Base-by-base conservation (phyloP, 768 basidiomycete genomes). In the Flagelloscypha sp. region DNA sequence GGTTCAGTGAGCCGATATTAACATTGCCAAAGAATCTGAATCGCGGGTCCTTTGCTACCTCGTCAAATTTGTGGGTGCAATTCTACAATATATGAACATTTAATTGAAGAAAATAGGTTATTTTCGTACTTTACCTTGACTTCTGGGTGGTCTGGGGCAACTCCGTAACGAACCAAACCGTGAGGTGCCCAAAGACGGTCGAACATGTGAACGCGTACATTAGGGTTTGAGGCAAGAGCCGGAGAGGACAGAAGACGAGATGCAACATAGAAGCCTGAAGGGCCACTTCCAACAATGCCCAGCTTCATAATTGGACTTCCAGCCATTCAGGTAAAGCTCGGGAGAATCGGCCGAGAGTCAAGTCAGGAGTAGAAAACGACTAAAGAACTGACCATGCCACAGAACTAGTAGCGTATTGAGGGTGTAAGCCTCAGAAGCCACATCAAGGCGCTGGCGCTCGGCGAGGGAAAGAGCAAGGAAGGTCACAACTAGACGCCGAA, bases 81-180 rank as follows among this genome's bases (percentile, higher is more conserved):
- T 98, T 98, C 93, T 97, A 43, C 31, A n/a, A 15, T 7, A 11
- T 2, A 38, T 47, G 12, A 24, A 27, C 28, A 22, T 24, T 32
- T 7, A 16, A n/a, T 9, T 8, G 20, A 27, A 15, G 38, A 32
- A 27, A 33, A 16, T 34, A 6, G 13, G 15, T 17, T 18, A 17
- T 5, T 41, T 5, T n/a, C 9, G n/a, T n/a, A n/a, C n/a, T 25
- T 15, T 13, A 44, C 94, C 76, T 97, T 99, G 57, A 98, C 93
- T 63, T 97, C 94, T 7, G 95, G 90, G 57, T 98, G 94, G 62
- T 98, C 94, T 28, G 94, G 94, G 8, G 95, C 94, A 10, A 99
- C 93, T 0, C 95, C 93, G 50, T 93, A 99, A 29, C 95, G 68
- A 3, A 95, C 92, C 1, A 98, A 70, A 1, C 95, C 95, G 52